Percentiles rank a stretch among this genome's conserved stretches.
These are phyloP conservation scores for Scytalidium lignicola DNA, from an alignment of 2,329 filamentous ascomycete species.

Conservation along the genomic window DNA sequence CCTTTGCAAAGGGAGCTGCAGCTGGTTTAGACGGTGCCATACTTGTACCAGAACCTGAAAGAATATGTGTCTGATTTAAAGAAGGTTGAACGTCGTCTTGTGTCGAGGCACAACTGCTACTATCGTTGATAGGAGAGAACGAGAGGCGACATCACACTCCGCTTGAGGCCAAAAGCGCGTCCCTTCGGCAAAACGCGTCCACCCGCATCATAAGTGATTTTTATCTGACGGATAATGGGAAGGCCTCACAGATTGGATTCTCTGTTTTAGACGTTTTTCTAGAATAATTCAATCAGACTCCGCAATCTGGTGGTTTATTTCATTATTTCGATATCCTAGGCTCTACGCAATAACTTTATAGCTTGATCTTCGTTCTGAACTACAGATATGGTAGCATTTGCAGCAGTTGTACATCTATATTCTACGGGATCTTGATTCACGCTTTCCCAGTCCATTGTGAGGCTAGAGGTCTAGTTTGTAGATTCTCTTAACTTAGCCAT, in stretches of 20 bases:
- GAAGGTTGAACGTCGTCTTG: neutral
- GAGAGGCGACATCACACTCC: neutral
- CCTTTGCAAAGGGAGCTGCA: constrained; percentile 46
- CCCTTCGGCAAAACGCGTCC: neutral
- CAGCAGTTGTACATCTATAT: no score
- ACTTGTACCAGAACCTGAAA: neutral
- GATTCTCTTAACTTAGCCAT: constrained; percentile 37
- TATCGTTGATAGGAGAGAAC: neutral
- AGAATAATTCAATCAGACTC: neutral
- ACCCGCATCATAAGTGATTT: neutral
- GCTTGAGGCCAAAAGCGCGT: neutral
- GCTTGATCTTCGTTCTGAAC: no score
- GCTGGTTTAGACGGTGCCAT: constrained; percentile 29
- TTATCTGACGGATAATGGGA: neutral
- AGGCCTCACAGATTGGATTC: neutral
- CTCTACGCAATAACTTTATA: no score
- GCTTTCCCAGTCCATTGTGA: no score
- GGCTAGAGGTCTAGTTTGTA: no score
- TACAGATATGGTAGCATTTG: no score
- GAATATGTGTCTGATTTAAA: neutral
- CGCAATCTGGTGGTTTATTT: neutral
- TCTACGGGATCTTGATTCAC: no score
- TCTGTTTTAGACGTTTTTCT: neutral
- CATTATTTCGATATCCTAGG: neutral
- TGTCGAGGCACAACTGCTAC: neutral